Base-by-base conservation (phyloP, 345 rosid genomes). In the Syzygium oleosum region DNA sequence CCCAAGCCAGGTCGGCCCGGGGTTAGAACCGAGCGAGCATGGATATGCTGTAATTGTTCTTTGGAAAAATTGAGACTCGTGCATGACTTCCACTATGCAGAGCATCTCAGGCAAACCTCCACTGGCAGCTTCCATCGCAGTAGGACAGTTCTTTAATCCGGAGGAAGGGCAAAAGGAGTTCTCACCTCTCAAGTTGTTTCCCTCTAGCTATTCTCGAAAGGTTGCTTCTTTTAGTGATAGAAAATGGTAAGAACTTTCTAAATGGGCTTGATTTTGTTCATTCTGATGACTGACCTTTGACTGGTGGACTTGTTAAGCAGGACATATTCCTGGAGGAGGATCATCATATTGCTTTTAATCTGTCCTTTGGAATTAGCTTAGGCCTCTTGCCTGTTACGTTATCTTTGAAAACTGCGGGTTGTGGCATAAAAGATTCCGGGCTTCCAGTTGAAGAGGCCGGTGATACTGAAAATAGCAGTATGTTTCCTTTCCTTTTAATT, bases 101-200 rank as follows among this genome's bases (percentile, higher is more conserved):
- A 93, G 94, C 55, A 78, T 94, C 91, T 96, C 98, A 65, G 99
- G 98, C 88, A 92, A 97, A 91, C 99, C 99, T 91, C 99, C 99
- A 79, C 98, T 97, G n/a, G 97, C 98, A 63, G 94, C 95, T 90
- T 98, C 99, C 87, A 96, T 98, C 98, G 99, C 96, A 88, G 97
- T 98, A 89, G 99, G 99, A 58, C 99, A 98, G 91, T 98, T 98
- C 93, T 96, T 94, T 91, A 93, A 98, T 90, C 99, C 98, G 79
- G 85, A 92, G 85, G 96, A 96, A 88, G 99, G 99, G 87, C 87
- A 92, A 85, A 89, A 88, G 88, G 96, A 92, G 68, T 89, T 96
- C 88, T 93, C 98, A 89, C 92, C 94, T 89, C 92, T 89, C 56
- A 91, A 88, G 22, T 93, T 94, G 96, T 95, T 96, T 90, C 85